Evolutionary conservation across 306 rosid genomes (phyloP).

Genomic region (Coriaria nepalensis): DNA sequence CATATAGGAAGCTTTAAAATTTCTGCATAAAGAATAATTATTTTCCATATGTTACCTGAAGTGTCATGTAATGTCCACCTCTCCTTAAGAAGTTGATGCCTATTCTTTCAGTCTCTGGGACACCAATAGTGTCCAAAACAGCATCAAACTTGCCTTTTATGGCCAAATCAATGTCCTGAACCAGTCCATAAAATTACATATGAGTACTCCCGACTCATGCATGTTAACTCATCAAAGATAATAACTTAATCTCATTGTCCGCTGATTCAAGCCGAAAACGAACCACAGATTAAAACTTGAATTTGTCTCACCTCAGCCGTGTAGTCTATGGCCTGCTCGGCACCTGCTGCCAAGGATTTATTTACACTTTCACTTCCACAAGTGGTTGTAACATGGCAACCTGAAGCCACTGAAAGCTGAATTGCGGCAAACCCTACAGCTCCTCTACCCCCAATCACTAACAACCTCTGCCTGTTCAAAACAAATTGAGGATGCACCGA

Average conservation of each 20-base stretch:
- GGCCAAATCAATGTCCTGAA: slow-evolving; percentile 50
- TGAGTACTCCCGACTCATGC: neutral
- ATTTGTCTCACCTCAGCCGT: slow-evolving; percentile 50
- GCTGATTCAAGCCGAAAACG: slow-evolving; percentile 6
- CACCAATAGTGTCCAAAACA: slow-evolving; percentile 92
- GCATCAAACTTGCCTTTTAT: slow-evolving; percentile 85
- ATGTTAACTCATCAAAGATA: neutral
- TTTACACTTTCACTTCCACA: slow-evolving; percentile 69
- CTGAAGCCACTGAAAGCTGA: slow-evolving; percentile 75
- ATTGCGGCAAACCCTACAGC: slow-evolving; percentile 83
- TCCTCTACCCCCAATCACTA: slow-evolving; percentile 96
- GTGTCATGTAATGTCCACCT: slow-evolving; percentile 98
- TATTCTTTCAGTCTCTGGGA: slow-evolving; percentile 57
- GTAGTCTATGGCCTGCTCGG: slow-evolving; percentile 89
- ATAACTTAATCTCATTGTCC: slow-evolving; percentile 1
- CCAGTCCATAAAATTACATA: neutral
- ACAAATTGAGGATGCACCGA: slow-evolving; percentile 15
- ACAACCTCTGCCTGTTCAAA: slow-evolving; percentile 59
- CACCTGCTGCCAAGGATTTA: slow-evolving; percentile 61
- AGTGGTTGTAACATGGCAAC: slow-evolving; percentile 72
- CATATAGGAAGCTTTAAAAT: no score
- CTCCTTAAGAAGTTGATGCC: slow-evolving; percentile 61
- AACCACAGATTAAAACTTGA: slow-evolving; percentile 12
- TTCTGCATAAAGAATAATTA: slow-evolving; percentile 5
- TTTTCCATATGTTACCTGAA: slow-evolving; percentile 53